A percentile compares a stretch with the other conserved stretches of the same genome.
Evolutionary conservation across 257 asterid genomes (phyloP).

Genomic region (Ocimum tenuiflorum): DNA sequence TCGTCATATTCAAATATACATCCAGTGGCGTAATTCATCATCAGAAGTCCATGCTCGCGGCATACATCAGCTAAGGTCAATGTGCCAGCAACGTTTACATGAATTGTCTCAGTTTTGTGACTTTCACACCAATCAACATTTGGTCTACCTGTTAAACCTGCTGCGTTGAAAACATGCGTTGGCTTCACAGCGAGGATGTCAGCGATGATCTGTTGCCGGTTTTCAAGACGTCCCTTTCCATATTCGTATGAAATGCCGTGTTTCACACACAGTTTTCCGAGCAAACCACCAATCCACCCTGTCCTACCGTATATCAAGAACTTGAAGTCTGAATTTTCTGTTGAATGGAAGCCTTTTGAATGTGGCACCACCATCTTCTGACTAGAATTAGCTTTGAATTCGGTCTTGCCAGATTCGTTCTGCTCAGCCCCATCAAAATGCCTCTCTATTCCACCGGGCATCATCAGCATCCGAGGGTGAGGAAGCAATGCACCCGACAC

Average conservation of each 20-base stretch:
- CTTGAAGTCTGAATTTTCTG: slow-evolving; percentile 51
- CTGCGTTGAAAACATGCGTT: slow-evolving; percentile 89
- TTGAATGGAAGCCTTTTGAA: slow-evolving; percentile 33
- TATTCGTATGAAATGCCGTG: slow-evolving; percentile 79
- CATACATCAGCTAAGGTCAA: slow-evolving; percentile 86
- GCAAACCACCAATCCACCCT: slow-evolving; percentile 96
- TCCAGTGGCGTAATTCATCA: slow-evolving; percentile 89
- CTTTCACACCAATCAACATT: slow-evolving; percentile 98
- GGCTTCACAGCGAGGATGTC: slow-evolving; percentile 69
- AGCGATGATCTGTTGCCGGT: slow-evolving; percentile 53
- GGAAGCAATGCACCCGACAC: slow-evolving; percentile 95
- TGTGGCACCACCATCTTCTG: slow-evolving; percentile 48
- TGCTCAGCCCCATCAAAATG: slow-evolving; percentile 63
- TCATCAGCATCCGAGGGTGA: slow-evolving; percentile 93
- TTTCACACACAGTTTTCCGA: slow-evolving; percentile 81
- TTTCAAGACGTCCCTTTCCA: slow-evolving; percentile 84
- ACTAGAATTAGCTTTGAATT: slow-evolving; percentile 33
- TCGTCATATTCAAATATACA: slow-evolving; percentile 86
- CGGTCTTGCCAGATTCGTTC: slow-evolving; percentile 47
- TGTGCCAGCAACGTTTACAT: slow-evolving; percentile 87
- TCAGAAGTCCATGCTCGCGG: slow-evolving; percentile 60
- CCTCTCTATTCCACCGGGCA: slow-evolving; percentile 83
- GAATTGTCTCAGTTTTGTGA: slow-evolving; percentile 79
- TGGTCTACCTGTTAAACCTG: slow-evolving; percentile 98
- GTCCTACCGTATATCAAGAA: slow-evolving; percentile 90